Evolutionary conservation across 2,329 filamentous ascomycete genomes (phyloP), one percentile per base, ranked within the genome.

Genomic region (Polytolypa hystricis): DNA sequence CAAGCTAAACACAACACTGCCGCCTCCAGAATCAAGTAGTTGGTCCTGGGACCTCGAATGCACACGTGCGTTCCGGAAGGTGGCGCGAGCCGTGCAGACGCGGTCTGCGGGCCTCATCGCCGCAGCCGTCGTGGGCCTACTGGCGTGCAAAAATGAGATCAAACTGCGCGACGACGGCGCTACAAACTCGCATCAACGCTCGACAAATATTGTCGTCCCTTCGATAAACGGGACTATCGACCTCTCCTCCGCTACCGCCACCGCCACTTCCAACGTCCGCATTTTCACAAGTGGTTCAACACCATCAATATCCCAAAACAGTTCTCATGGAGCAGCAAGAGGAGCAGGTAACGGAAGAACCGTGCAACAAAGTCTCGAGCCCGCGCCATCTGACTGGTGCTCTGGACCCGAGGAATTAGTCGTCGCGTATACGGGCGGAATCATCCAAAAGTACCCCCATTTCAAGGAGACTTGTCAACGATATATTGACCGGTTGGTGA

Each of bases 71-170:
- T 67, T 87, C 35, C 77, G 77, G 37, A 69, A 68, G 36, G 80
- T 86, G 16, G 77, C 81, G 4, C 74, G 78, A 46, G 70, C 76
- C 0, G 81, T 89, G 12, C 74, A 87, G 54, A 61, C 71, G 32
- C 73, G 84, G 27, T 84, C 82, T 3, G 81, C 83, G 0, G 81
- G 75, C 7, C 73, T 91, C 32, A 71, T 84, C 35, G 81, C 83
- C 1, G 80, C 83, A 0, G 77, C 81, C 3, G 78, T 78, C 8
- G 60, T 87, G 20, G 83, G 79, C 0, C 61, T 89, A 3, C 61
- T 89, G 15, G 73, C 70, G 5, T 75, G 79, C 35, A 79, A 80
- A 0, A 77, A 73, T 1, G 83, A 87, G 47, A 68, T 89, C 28
- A 57, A 62, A 33, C 43, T 64, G 17, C 58, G 57, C 35, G 53